Evolutionary conservation across 768 basidiomycete species (phyloP).

Genomic region (Baorangia bicolor): DNA sequence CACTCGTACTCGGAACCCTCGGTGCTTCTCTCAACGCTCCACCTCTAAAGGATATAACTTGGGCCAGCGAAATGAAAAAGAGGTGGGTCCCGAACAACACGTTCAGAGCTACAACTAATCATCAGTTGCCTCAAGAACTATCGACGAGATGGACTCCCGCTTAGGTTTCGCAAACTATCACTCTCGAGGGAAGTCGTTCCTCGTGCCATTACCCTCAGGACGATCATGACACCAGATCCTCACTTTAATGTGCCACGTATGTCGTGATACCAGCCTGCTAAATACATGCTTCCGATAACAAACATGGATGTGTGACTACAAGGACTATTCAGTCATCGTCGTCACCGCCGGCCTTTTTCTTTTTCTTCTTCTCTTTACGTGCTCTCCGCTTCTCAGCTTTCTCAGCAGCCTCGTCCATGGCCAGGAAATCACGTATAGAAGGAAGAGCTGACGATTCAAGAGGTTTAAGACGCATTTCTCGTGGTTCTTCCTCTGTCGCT

Average conservation of each 20-base stretch:
- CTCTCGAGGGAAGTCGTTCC: constrained; percentile 48
- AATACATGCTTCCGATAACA: constrained; percentile 3
- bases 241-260: not conserved
- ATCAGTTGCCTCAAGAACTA: constrained; percentile 45
- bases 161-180: constrained; percentile 61
- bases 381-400: constrained; percentile 67
- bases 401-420: constrained; percentile 67
- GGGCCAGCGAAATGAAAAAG: constrained; percentile 87
- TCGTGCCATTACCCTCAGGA: constrained; percentile 12
- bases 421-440: constrained; percentile 80
- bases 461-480: constrained; percentile 61
- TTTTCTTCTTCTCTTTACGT: constrained; percentile 72
- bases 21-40: constrained; percentile 74
- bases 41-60: constrained; percentile 75
- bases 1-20: constrained; percentile 64
- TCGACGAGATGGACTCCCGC: constrained; percentile 76
- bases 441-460: constrained; percentile 79
- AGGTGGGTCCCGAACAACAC: constrained; percentile 46
- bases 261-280: not conserved
- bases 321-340: constrained; percentile 32
- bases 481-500: constrained; percentile 32
- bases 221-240: constrained; percentile 1
- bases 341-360: constrained; percentile 31
- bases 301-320: not conserved
- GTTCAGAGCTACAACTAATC: not conserved